Base-by-base conservation (phyloP, 1,139 yeast genomes). In the Starmera stellimalicola region DNA sequence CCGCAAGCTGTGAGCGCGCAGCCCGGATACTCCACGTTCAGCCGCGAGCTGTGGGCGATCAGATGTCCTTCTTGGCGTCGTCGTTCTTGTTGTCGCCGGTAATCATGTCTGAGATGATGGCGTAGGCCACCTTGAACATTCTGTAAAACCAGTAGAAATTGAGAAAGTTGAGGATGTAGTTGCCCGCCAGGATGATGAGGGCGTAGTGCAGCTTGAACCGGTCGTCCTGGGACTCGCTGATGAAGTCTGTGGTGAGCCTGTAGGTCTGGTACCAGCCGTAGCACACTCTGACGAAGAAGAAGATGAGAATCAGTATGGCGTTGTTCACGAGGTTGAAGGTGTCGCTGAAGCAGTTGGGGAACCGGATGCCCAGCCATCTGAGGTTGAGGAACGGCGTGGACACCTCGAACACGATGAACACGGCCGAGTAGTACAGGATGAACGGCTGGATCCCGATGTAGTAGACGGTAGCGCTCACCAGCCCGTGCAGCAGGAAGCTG, bases 341-440 rank as follows among this genome's bases (percentile, higher is more conserved):
- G 15, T 66, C 70, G 36, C 75, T 65, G 38, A 78, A 51, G 12
- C 70, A 57, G 7, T 75, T 74, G 2, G 87, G 85, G 36, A 83
- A 69, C 49, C 79, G 78, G 34, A 82, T 63, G 3, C 91, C 83
- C 53, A 83, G 79, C 96, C 96, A 88, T 59, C 94, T 81, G 43
- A 87, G 57, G 60, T 91, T 88, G 37, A 91, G 77, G 54, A 88
- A 88, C 10, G 98, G 97, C 7, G 96, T 91, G 16, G 95, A 83
- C 38, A 82, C 67, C 59, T 91, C 98, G 60, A 91, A 91, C 40
- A 85, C 51, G 48, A 91, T 66, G 58, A 91, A 91, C 8, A 78
- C 73, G 1, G 95, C 93, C 14, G 85, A 76, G 67, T 85, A 88
- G 50, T 84, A 84, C 53, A 77, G 68, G 42, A 84, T 71, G 70